Percentiles rank a stretch among this genome's conserved stretches.
These are phyloP conservation scores for Talaromyces marneffei DNA, from an alignment of 2,329 filamentous ascomycete species.

Conservation along the genomic window DNA sequence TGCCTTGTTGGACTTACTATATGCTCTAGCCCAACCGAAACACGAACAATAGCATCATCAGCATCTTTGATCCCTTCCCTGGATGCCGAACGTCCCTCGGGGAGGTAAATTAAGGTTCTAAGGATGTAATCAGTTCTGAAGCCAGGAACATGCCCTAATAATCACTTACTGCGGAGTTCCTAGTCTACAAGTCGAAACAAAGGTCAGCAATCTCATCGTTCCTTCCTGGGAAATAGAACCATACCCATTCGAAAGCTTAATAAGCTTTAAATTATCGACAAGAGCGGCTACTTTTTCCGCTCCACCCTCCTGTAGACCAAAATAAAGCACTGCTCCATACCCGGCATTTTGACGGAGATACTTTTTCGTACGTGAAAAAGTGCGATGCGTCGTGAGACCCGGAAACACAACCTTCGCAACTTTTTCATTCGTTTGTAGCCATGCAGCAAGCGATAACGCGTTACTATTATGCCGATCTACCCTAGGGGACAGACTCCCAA, in stretches of 20 bases:
- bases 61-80: constrained; percentile 68
- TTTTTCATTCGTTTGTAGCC: constrained; percentile 68
- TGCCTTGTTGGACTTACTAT: constrained; percentile 41
- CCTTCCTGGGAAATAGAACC: neutral
- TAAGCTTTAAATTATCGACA: constrained; percentile 6
- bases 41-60: constrained; percentile 78
- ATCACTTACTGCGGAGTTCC: constrained; percentile 12
- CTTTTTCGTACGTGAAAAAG: neutral
- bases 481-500: constrained; percentile 73
- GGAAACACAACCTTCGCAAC: constrained; percentile 82
- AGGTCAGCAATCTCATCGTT: neutral
- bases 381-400: constrained; percentile 38
- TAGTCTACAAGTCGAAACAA: neutral
- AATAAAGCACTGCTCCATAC: constrained; percentile 9
- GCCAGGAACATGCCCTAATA: neutral
- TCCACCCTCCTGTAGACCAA: neutral
- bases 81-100: constrained; percentile 26
- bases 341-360: constrained; percentile 7
- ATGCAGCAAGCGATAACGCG: constrained; percentile 64
- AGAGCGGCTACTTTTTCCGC: neutral
- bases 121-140: neutral
- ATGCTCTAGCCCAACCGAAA: constrained; percentile 86
- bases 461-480: constrained; percentile 75
- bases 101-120: constrained; percentile 30
- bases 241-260: constrained; percentile 10